Base-by-base conservation (phyloP, 148 eudicot species). In the Bassia scoparia region DNA sequence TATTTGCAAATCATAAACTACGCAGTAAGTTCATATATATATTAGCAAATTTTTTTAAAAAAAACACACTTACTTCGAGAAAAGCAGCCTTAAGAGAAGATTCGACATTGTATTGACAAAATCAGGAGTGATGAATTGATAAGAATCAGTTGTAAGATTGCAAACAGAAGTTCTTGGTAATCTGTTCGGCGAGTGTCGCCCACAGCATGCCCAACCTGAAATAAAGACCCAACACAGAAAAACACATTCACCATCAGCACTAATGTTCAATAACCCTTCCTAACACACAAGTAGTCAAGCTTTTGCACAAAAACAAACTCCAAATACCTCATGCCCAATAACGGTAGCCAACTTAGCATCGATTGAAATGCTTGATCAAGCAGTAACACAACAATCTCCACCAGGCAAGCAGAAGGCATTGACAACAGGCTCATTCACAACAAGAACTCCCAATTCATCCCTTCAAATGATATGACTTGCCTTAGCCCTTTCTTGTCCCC, bases 381-480 rank as follows among this genome's bases (percentile, higher is more conserved):
- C 98, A 2, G 98, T 93, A 41, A 93, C 38, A 93, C 95, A 67
- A 93, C 98, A 80, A 90, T 90, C 89, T 93, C 98, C 98, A 69
- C 98, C 95, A 7, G 98, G 98, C 84, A 90, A 67, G 71, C 98
- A 93, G 66, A 93, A 89, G 0, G 98, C 98, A 78, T 93, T 90
- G 24, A 89, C 85, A 66, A 87, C 79, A 0, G 96, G 98, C 33
- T 86, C 89, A 69, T 91, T 67, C 61, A 93, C 95, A 26, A 93
- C 92, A 69, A 93, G 29, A 35, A 93, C 88, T 76, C 97, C 98
- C 98, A 93, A 35, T 87, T 89, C 79, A 91, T 69, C 23, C 92
- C 95, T 33, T 93, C 95, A 93, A 84, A 88, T 93, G 98, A 12
- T 58, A 58, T 0, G 86, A 34, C 60, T 76, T 9, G 89, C 69